A percentile compares a stretch with the other conserved stretches of the same genome.
Evolutionary conservation across 2,329 filamentous ascomycete species (phyloP).

Genomic region (Hymenoscyphus occultus): DNA sequence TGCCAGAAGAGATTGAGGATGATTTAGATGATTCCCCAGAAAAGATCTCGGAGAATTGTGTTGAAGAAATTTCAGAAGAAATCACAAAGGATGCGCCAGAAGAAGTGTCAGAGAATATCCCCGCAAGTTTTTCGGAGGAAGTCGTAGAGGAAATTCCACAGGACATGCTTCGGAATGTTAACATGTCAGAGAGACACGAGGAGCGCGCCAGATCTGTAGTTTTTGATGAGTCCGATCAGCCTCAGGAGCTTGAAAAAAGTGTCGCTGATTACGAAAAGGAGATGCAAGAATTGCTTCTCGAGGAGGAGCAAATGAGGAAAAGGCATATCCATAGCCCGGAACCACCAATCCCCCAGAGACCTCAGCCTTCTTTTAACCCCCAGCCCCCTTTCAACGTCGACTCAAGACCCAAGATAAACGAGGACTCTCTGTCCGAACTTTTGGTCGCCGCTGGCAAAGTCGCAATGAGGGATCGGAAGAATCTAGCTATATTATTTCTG

Average conservation of each 20-base stretch:
- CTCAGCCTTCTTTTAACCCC: background rate
- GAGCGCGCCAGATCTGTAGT: slow-evolving; percentile 7
- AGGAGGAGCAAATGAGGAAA: slow-evolving; percentile 53
- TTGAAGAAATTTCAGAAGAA: background rate
- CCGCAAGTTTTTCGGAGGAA: too few relatives aligned
- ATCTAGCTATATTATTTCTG: slow-evolving; percentile 54
- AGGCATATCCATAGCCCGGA: slow-evolving; percentile 46
- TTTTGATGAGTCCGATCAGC: slow-evolving; percentile 34
- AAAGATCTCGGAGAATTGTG: too few relatives aligned
- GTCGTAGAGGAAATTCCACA: background rate
- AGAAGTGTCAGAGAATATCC: too few relatives aligned
- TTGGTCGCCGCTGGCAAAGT: slow-evolving; percentile 53
- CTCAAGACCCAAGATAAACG: slow-evolving; percentile 18
- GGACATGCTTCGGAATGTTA: background rate
- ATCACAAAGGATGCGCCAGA: background rate
- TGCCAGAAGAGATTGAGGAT: background rate
- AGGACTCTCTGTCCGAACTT: slow-evolving; percentile 52
- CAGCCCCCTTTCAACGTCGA: background rate
- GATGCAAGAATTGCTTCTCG: slow-evolving; percentile 28
- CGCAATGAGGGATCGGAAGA: slow-evolving; percentile 56
- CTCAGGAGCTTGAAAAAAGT: slow-evolving; percentile 5
- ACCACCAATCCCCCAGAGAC: slow-evolving; percentile 7
- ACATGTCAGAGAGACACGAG: background rate
- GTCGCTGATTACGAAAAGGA: slow-evolving; percentile 49
- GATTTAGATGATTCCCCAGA: background rate